Conservation (phyloP, 148 eudicot genomes). For the Pharnaceum exiguum region DNA sequence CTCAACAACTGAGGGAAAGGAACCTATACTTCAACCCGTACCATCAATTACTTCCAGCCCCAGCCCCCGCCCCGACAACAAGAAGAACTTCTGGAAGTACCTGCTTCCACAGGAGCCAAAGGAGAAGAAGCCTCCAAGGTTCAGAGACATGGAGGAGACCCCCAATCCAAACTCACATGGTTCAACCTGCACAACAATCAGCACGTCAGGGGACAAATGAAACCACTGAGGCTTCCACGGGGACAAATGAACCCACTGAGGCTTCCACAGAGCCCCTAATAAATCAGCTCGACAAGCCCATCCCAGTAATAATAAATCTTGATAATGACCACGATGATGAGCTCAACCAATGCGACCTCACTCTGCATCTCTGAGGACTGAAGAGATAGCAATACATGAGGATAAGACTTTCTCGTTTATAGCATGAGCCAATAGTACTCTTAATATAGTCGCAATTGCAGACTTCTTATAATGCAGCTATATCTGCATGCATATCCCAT, state of each 20-base stretch:
- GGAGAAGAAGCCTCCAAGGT: constrained; percentile 6
- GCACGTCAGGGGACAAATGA: neutral
- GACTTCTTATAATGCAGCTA: neutral
- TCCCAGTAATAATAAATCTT: constrained; percentile 21
- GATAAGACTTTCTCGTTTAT: neutral
- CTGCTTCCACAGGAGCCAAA: constrained; percentile 13
- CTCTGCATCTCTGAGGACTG: constrained; percentile 14
- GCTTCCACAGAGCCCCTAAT: constrained; percentile 10
- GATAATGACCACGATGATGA: constrained; percentile 9
- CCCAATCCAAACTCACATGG: constrained; percentile 6
- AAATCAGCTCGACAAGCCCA: constrained; percentile 21
- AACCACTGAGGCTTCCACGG: neutral
- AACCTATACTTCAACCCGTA: constrained; percentile 24
- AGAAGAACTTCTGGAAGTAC: constrained; percentile 2
- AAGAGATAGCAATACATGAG: neutral
- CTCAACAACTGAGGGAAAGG: constrained; percentile 27
- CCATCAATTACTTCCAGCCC: constrained; percentile 15
- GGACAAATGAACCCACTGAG: constrained; percentile 5
- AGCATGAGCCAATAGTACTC: neutral
- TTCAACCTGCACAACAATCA: constrained; percentile 12
- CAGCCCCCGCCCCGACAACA: constrained; percentile 1
- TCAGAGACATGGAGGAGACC: neutral
- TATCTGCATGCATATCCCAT: neutral
- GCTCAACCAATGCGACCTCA: constrained; percentile 13
- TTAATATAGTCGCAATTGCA: neutral